phyloP scores from a whole-genome alignment of 306 rosid genomes.

The Lagenaria siceraria region DNA sequence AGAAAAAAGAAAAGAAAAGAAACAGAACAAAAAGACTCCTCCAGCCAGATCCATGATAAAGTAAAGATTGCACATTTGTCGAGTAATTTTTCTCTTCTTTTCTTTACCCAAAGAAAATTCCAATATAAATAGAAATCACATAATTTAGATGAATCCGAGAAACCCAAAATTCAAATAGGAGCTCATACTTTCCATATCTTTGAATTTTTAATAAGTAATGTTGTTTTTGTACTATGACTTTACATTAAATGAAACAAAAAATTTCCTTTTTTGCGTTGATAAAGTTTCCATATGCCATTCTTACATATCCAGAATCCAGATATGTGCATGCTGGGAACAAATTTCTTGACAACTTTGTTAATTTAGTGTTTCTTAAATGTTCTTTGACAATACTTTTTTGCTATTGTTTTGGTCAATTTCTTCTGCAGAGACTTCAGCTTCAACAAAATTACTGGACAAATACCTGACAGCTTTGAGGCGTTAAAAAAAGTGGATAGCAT shows the following conservation, averaged over 20 bases:
- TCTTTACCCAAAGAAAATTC: neutral
- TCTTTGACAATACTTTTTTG: neutral
- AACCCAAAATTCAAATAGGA: neutral
- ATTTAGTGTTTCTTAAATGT: neutral
- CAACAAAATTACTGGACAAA: conserved; percentile 48
- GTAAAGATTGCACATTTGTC: neutral
- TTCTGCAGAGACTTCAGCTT: conserved; percentile 74
- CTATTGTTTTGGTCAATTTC: neutral
- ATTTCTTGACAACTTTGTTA: neutral
- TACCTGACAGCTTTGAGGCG: conserved; percentile 26
- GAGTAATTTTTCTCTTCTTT: neutral
- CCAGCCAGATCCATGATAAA: neutral
- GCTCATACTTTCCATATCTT: neutral
- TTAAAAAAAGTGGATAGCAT: conserved; percentile 13
- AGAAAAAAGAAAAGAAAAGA: no score
- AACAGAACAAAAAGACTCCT: no score
- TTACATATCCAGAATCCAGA: neutral
- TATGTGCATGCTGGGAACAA: neutral
- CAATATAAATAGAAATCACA: neutral
- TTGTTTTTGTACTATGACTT: neutral
- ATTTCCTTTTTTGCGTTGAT: neutral
- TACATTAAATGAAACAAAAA: neutral
- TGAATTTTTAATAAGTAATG: neutral
- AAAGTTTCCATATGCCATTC: neutral
- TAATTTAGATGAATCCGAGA: neutral